Evolutionary conservation across 2,329 filamentous ascomycete species (phyloP).

Genomic region (Talaromyces atroroseus): DNA sequence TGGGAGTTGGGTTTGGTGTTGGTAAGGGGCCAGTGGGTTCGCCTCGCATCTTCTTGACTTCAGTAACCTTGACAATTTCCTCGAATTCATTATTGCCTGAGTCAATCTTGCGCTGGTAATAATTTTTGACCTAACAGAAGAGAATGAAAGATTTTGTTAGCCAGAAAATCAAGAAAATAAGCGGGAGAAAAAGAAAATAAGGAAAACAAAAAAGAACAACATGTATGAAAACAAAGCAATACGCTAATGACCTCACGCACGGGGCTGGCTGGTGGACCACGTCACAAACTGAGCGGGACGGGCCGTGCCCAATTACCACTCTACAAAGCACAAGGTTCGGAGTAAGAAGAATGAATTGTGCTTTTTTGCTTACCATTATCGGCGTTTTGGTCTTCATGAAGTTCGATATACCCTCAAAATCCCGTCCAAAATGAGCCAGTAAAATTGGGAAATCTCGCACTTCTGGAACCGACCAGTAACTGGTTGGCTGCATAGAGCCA

Average conservation of each 20-base stretch:
- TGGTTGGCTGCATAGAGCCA: slow-evolving; percentile 40
- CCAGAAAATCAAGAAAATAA: not conserved
- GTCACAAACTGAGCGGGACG: slow-evolving; percentile 11
- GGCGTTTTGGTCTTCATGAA: slow-evolving; percentile 49
- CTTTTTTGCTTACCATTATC: slow-evolving; percentile 42
- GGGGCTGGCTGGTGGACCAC: slow-evolving; percentile 7
- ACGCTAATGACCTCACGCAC: slow-evolving; percentile 12
- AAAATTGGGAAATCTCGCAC: slow-evolving; percentile 43
- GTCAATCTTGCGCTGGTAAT: slow-evolving; percentile 42
- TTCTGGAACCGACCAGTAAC: slow-evolving; percentile 50
- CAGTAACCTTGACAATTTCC: slow-evolving; percentile 36
- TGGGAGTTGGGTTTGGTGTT: slow-evolving; percentile 38
- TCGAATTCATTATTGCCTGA: slow-evolving; percentile 42
- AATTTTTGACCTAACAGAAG: slow-evolving; percentile 43
- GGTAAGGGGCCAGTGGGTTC: slow-evolving; percentile 42
- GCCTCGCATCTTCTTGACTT: slow-evolving; percentile 41
- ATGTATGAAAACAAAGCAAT: not conserved
- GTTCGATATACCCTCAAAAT: slow-evolving; percentile 45
- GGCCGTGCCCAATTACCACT: not conserved
- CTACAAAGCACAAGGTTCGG: not conserved
- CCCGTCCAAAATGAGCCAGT: slow-evolving; percentile 43
- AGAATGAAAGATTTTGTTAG: slow-evolving; percentile 14
- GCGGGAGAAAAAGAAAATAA: not conserved
- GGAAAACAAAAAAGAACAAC: not conserved
- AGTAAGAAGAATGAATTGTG: not conserved